These are phyloP conservation scores for Eimeria brunetti DNA, from an alignment of 169 alveolate species.

Conservation along the genomic window DNA sequence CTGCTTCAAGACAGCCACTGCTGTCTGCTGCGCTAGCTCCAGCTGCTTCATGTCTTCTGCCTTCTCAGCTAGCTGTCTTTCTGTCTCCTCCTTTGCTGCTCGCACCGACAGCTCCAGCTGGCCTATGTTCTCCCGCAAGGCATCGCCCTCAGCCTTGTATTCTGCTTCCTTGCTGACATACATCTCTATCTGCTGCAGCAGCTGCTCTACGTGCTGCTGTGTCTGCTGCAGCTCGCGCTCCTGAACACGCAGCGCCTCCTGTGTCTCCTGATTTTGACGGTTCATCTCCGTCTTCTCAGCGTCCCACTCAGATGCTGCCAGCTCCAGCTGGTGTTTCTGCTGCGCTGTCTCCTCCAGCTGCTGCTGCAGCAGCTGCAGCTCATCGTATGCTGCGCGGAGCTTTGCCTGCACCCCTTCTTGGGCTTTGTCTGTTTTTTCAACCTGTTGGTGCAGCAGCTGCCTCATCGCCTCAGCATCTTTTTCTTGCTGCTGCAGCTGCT, in stretches of 20 bases:
- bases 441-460: conserved; percentile 11
- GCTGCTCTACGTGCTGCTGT: conserved; percentile 23
- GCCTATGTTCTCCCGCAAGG: conserved; percentile 2
- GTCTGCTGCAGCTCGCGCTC: conserved; percentile 33
- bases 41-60: conserved; percentile 21
- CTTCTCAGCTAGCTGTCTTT: conserved; percentile 35
- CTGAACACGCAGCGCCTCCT: conserved; percentile 29
- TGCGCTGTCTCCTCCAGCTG: not conserved
- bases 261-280: not conserved
- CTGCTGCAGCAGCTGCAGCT: conserved; percentile 1
- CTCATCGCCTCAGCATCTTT: conserved; percentile 20
- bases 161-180: conserved; percentile 15
- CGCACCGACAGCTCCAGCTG: conserved; percentile 28
- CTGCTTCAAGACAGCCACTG: conserved; percentile 33
- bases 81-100: conserved; percentile 45
- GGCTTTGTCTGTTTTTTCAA: conserved; percentile 30
- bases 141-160: conserved; percentile 14
- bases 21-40: conserved; percentile 42
- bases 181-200: not conserved
- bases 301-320: conserved; percentile 15
- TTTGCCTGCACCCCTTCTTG: conserved; percentile 28
- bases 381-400: conserved; percentile 41
- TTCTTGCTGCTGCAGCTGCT: conserved; percentile 21
- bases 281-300: conserved; percentile 1
- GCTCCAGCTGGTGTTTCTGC: conserved; percentile 2